Evolutionary conservation across 2,329 filamentous ascomycete species (phyloP).

Genomic region (Microcyclospora tardicrescens): DNA sequence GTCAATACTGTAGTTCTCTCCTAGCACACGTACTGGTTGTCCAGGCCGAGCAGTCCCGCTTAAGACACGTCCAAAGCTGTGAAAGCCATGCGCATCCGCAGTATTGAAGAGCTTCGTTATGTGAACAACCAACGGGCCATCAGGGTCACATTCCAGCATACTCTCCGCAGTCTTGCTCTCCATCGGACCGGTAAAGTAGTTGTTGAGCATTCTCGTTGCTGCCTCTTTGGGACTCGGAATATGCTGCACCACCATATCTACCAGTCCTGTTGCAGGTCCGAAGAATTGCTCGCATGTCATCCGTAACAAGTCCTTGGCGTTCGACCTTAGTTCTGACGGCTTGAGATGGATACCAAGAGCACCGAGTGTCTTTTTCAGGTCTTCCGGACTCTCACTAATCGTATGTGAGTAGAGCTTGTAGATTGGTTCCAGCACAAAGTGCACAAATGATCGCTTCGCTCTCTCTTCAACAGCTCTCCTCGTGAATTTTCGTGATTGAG

Average conservation of each 20-base stretch:
- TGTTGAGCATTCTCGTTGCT: constrained; percentile 61
- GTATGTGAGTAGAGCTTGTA: constrained; percentile 97
- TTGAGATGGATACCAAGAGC: constrained; percentile 76
- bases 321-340: constrained; percentile 79
- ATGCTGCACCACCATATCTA: constrained; percentile 88
- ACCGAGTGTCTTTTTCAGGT: constrained; percentile 65
- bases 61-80: constrained; percentile 81
- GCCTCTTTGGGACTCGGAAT: constrained; percentile 76
- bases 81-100: constrained; percentile 77
- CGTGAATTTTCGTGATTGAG: constrained; percentile 77
- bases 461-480: constrained; percentile 71
- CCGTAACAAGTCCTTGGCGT: constrained; percentile 78
- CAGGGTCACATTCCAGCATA: constrained; percentile 72
- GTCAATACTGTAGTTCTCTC: constrained; percentile 89
- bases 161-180: constrained; percentile 69
- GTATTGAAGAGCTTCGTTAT: constrained; percentile 90
- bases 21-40: constrained; percentile 75
- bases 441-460: constrained; percentile 76
- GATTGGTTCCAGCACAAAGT: constrained; percentile 90
- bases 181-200: constrained; percentile 82
- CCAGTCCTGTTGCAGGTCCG: constrained; percentile 74
- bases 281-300: constrained; percentile 94
- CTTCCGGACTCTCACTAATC: constrained; percentile 76
- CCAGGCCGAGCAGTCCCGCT: constrained; percentile 79
- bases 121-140: constrained; percentile 83